These are phyloP conservation scores for Carnegiea gigantea DNA, from an alignment of 179 eudicot species.

Conservation along the genomic window DNA sequence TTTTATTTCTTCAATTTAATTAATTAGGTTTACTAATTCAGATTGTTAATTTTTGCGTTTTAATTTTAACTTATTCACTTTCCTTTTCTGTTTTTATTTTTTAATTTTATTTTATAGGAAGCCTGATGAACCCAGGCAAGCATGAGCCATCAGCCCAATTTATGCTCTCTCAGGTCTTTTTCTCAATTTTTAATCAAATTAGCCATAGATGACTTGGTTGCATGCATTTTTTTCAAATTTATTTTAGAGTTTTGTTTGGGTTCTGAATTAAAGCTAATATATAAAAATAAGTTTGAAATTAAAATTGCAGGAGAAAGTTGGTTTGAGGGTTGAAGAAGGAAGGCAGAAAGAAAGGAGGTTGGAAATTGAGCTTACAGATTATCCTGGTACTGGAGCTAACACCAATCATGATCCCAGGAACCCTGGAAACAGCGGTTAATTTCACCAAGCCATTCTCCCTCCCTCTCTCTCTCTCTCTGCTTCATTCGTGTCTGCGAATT, in stretches of 20 bases:
- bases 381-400: constrained; percentile 10
- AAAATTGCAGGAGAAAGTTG: constrained; percentile 6
- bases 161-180: constrained; percentile 15
- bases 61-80: neutral
- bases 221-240: no score
- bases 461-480: neutral
- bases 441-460: neutral
- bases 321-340: neutral
- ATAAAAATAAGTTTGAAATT: neutral
- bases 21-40: no score
- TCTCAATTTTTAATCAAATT: neutral
- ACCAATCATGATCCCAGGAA: constrained; percentile 12
- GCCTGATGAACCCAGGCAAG: constrained; percentile 11
- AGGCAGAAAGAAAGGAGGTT: neutral
- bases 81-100: no score
- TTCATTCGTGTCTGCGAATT: no score
- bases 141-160: constrained; percentile 7
- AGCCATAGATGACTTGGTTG: no score
- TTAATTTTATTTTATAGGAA: constrained; percentile 9
- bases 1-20: neutral
- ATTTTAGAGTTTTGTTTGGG: neutral
- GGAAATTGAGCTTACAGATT: constrained; percentile 15
- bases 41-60: neutral
- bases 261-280: no score
- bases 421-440: constrained; percentile 13